Evolutionary conservation across 2,329 filamentous ascomycete genomes (phyloP).

Genomic region (Fusarium staphyleae): DNA sequence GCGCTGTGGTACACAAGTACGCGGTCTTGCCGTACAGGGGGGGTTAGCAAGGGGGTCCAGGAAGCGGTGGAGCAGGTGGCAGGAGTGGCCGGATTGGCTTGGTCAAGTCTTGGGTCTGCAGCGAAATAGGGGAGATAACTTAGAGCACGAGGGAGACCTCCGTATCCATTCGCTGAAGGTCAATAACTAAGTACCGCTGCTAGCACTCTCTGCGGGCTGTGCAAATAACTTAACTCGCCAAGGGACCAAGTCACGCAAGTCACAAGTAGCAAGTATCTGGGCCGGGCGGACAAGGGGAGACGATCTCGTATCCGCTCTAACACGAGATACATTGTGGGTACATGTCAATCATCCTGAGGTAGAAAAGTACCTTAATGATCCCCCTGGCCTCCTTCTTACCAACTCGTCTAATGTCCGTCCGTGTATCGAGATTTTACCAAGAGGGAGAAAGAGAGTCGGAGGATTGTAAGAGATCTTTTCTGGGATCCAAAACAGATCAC

Average conservation of each 20-base stretch:
- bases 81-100: conserved; percentile 31
- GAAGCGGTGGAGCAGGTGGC: conserved; percentile 27
- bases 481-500: neutral
- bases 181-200: conserved; percentile 25
- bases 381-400: conserved; percentile 2
- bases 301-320: conserved; percentile 44
- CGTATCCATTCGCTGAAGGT: conserved; percentile 4
- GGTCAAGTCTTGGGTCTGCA: conserved; percentile 28
- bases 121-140: conserved; percentile 33
- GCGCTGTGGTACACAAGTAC: conserved; percentile 4
- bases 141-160: too few relatives aligned
- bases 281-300: conserved; percentile 21
- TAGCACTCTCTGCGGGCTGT: conserved; percentile 40
- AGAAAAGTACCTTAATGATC: too few relatives aligned
- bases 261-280: too few relatives aligned
- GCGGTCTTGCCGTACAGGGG: conserved; percentile 24
- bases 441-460: conserved; percentile 1
- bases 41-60: conserved; percentile 5
- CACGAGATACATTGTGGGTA: conserved; percentile 35
- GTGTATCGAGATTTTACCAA: conserved; percentile 3
- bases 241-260: too few relatives aligned
- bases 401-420: conserved; percentile 16
- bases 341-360: conserved; percentile 12
- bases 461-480: conserved; percentile 5
- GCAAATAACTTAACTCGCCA: conserved; percentile 41